These are phyloP conservation scores for Amphirosellinia nigrospora DNA, from an alignment of 495 filamentous ascomycete genomes.

Conservation along the genomic window DNA sequence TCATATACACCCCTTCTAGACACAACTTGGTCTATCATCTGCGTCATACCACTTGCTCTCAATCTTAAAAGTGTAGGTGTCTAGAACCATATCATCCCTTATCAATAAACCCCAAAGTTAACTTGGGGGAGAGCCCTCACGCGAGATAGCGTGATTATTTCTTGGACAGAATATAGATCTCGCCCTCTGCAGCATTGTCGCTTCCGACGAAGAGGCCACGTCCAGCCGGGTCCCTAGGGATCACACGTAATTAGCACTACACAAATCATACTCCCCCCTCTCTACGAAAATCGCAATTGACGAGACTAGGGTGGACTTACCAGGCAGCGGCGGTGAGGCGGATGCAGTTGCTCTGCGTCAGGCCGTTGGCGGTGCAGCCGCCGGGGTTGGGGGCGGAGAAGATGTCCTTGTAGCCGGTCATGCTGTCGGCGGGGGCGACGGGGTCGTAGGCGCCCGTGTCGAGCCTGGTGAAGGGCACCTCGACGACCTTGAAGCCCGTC, in stretches of 20 bases:
- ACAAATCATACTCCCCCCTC: background rate
- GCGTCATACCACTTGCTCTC: background rate
- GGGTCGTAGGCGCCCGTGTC: slow-evolving; percentile 45
- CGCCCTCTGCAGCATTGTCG: slow-evolving; percentile 49
- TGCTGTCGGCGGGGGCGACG: slow-evolving; percentile 44
- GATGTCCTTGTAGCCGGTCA: slow-evolving; percentile 46
- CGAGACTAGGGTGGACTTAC: slow-evolving; percentile 26
- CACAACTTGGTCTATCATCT: background rate
- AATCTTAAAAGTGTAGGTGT: background rate
- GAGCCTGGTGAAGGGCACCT: slow-evolving; percentile 45
- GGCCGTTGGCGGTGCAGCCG: slow-evolving; percentile 47
- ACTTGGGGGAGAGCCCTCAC: background rate
- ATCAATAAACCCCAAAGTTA: background rate
- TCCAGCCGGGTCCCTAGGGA: slow-evolving; percentile 40
- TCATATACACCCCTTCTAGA: background rate
- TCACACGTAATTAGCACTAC: background rate
- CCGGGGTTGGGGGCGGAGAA: slow-evolving; percentile 41
- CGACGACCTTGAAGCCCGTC: slow-evolving; percentile 48
- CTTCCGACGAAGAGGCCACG: slow-evolving; percentile 49
- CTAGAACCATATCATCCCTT: background rate
- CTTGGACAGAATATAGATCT: slow-evolving; percentile 42
- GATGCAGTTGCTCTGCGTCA: slow-evolving; percentile 47
- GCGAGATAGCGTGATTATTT: slow-evolving; percentile 3
- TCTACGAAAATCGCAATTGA: no score
- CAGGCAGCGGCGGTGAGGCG: slow-evolving; percentile 42